Conservation (phyloP, 2,329 filamentous ascomycete genomes). For the Escovopsis weberi region DNA sequence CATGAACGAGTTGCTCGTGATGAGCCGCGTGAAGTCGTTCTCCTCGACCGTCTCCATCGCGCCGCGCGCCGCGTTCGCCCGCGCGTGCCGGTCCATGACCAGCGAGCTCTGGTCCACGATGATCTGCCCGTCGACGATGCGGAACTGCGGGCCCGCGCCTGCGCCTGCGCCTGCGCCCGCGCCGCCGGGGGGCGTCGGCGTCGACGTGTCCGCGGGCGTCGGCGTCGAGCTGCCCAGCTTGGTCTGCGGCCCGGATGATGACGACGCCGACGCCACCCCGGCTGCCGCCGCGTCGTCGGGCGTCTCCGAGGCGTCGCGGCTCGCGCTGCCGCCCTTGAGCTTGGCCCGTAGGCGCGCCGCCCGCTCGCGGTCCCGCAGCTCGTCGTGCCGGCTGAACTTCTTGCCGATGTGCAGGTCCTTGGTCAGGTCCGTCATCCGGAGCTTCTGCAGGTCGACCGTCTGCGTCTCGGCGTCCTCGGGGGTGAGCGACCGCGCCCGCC, state of each 20-base stretch:
- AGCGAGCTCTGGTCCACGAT: constrained; percentile 55
- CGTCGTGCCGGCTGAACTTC: constrained; percentile 58
- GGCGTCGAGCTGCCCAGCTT: constrained; percentile 7
- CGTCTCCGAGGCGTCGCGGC: constrained; percentile 8
- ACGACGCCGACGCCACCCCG: background rate
- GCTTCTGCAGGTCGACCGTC: constrained; percentile 48
- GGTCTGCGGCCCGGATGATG: background rate
- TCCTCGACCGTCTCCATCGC: constrained; percentile 55
- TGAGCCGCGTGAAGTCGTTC: constrained; percentile 59
- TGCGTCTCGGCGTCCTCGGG: constrained; percentile 49
- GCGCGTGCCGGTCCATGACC: constrained; percentile 52
- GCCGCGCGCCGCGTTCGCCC: constrained; percentile 34
- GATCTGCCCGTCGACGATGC: constrained; percentile 58
- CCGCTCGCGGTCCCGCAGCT: constrained; percentile 54
- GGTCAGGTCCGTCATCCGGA: constrained; percentile 61
- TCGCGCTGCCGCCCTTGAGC: constrained; percentile 11
- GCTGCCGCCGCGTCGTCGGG: constrained; percentile 7
- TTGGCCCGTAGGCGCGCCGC: constrained; percentile 22
- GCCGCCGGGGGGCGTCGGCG: constrained; percentile 8
- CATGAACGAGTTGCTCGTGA: constrained; percentile 55
- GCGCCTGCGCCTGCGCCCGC: too few species aligned
- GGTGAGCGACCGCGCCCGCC: constrained; percentile 34
- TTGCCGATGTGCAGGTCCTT: constrained; percentile 57
- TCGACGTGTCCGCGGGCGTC: constrained; percentile 1
- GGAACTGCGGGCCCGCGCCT: constrained; percentile 35